Evolutionary conservation across 495 filamentous ascomycete genomes (phyloP).

Genomic region (Talaromyces liani): DNA sequence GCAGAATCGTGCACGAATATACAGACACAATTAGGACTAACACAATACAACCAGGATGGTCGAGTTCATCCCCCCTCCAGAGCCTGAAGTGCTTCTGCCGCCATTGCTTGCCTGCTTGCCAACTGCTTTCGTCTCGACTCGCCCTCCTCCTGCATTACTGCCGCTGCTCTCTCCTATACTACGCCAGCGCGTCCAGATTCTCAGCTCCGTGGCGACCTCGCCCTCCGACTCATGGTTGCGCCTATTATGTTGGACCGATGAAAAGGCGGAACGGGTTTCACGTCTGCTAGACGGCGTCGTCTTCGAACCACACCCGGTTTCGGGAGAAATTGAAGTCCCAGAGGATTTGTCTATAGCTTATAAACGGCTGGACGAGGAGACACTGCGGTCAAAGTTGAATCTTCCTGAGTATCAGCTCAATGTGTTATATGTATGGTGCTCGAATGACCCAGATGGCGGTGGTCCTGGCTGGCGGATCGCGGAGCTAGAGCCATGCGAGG

Average conservation of each 20-base stretch:
- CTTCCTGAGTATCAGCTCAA: conserved; percentile 48
- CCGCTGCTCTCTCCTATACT: conserved; percentile 86
- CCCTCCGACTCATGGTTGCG: conserved; percentile 76
- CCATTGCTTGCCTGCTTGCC: conserved; percentile 83
- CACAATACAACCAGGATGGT: conserved; percentile 25
- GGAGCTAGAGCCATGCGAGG: conserved; percentile 60
- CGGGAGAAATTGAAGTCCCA: conserved; percentile 77
- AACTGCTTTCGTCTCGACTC: conserved; percentile 68
- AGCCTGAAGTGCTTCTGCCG: conserved; percentile 56
- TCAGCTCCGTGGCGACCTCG: conserved; percentile 48
- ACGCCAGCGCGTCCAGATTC: conserved; percentile 75
- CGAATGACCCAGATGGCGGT: conserved; percentile 56
- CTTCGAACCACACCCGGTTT: conserved; percentile 85
- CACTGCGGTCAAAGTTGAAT: conserved; percentile 61
- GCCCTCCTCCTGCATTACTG: conserved; percentile 68
- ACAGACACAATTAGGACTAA: neutral
- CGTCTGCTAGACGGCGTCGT: conserved; percentile 55
- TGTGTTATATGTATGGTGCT: conserved; percentile 60
- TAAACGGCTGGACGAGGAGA: conserved; percentile 76
- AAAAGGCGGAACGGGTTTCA: conserved; percentile 59
- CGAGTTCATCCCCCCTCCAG: conserved; percentile 55
- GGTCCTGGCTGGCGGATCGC: conserved; percentile 76
- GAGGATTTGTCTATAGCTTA: conserved; percentile 59
- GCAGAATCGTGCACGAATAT: neutral
- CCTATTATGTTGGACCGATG: conserved; percentile 76